Conservation (phyloP, 2,329 filamentous ascomycete genomes). For the Chalaropsis ovoidea region DNA sequence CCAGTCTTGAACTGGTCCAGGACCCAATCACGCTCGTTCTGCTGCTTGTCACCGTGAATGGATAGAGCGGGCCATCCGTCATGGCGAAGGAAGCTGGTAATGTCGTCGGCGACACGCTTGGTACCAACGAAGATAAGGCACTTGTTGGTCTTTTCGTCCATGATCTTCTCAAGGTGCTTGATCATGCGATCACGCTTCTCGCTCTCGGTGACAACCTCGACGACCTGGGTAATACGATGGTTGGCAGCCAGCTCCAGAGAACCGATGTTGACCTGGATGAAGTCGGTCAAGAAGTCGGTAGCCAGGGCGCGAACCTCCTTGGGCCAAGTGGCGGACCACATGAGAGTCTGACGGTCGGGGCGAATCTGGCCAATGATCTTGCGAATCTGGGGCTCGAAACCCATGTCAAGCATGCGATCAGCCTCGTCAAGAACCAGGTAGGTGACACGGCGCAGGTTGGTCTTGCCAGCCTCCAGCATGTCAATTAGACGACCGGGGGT, state of each 20-base stretch:
- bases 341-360: conserved; percentile 95
- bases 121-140: conserved; percentile 86
- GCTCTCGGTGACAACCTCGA: conserved; percentile 89
- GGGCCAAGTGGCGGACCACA: conserved; percentile 99
- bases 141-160: conserved; percentile 95
- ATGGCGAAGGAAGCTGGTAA: conserved; percentile 92
- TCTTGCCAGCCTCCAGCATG: conserved; percentile 96
- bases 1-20: conserved; percentile 98
- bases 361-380: conserved; percentile 98
- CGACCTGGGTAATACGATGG: conserved; percentile 94
- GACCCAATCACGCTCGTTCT: conserved; percentile 99
- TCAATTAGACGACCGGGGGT: conserved; percentile 96
- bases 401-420: conserved; percentile 99
- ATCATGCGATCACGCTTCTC: conserved; percentile 98
- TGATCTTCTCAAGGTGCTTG: conserved; percentile 94
- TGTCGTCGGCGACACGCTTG: conserved; percentile 95
- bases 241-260: conserved; percentile 94
- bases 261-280: conserved; percentile 97
- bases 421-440: conserved; percentile 98
- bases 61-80: conserved; percentile 97
- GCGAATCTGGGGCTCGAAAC: conserved; percentile 98
- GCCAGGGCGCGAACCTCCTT: conserved; percentile 94
- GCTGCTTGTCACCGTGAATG: conserved; percentile 98
- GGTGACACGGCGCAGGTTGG: conserved; percentile 92
- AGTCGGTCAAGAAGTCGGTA: conserved; percentile 82